Evolutionary conservation across 768 basidiomycete genomes (phyloP), one percentile per base, ranked within the genome.

Genomic region (Rhodocollybia butyracea): DNA sequence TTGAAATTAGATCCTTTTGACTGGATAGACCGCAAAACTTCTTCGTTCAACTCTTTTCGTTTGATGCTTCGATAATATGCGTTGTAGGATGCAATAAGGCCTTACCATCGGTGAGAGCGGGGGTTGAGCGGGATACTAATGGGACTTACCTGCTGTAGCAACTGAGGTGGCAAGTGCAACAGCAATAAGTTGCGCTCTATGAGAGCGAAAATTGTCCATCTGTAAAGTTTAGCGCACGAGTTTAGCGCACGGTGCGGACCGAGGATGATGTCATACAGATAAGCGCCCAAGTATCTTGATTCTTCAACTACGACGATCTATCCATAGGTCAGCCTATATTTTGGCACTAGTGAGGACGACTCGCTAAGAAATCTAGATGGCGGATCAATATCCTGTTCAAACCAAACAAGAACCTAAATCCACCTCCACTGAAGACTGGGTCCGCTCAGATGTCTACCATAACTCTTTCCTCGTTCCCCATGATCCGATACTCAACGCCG

Each of bases 101-200:
- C n/a, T n/a, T n/a, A n/a, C n/a, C n/a, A n/a, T n/a, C n/a, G n/a
- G n/a, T n/a, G n/a, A n/a, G n/a, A n/a, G n/a, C n/a, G n/a, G n/a
- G n/a, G n/a, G n/a, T n/a, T n/a, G n/a, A n/a, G n/a, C n/a, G n/a
- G n/a, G n/a, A n/a, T n/a, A n/a, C n/a, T n/a, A n/a, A n/a, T n/a
- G n/a, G n/a, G n/a, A n/a, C n/a, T n/a, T n/a, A n/a, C n/a, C 73
- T 5, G 80, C 84, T 11, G 89, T 91, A 1, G 80, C 71, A 2
- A 81, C 58, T 5, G 89, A 87, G 12, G 88, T 82, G 12, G 80
- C 78, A 40, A 85, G 59, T n/a, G 88, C 89, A 12, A 84, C 79
- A 41, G 80, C 71, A 26, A 89, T 62, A 43, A 91, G 80, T 64
- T 91, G 89, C 12, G 78, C 73, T 61, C 74, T 78, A 63, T 89